Conservation (phyloP, 768 basidiomycete species). For the Amanita rubescens region DNA sequence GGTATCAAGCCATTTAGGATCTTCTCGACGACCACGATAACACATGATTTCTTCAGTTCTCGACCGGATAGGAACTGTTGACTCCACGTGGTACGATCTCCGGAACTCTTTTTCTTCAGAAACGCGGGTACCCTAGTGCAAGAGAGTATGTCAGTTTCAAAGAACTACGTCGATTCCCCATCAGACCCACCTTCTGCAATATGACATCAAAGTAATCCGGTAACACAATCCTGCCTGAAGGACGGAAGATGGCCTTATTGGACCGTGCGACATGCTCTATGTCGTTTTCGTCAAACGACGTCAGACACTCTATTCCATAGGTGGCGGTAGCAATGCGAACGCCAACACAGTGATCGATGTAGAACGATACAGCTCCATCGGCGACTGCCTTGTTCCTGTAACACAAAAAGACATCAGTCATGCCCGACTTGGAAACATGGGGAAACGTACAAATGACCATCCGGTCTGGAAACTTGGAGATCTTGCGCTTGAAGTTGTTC, state of each 20-base stretch:
- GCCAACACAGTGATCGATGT: slow-evolving; percentile 42
- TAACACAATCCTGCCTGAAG: slow-evolving; percentile 31
- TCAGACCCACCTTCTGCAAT: slow-evolving; percentile 27
- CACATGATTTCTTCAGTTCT: slow-evolving; percentile 16
- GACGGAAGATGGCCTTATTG: slow-evolving; percentile 23
- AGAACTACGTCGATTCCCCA: background rate
- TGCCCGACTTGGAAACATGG: no score
- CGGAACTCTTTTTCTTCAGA: slow-evolving; percentile 38
- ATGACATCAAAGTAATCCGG: slow-evolving; percentile 36
- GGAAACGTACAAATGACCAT: slow-evolving; percentile 36
- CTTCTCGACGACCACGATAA: slow-evolving; percentile 18
- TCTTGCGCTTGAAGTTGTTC: slow-evolving; percentile 27
- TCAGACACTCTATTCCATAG: slow-evolving; percentile 27
- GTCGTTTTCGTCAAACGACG: slow-evolving; percentile 18
- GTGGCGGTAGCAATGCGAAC: slow-evolving; percentile 40
- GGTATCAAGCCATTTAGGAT: slow-evolving; percentile 23
- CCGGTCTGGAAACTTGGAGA: slow-evolving; percentile 41
- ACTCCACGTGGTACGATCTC: slow-evolving; percentile 26
- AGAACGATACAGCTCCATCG: slow-evolving; percentile 36
- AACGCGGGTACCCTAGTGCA: slow-evolving; percentile 34
- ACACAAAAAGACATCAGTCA: background rate
- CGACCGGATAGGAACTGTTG: slow-evolving; percentile 16
- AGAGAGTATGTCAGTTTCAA: background rate
- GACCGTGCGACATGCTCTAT: slow-evolving; percentile 34
- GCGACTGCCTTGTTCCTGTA: slow-evolving; percentile 30